Conservation (phyloP, 306 rosid species). For the Rosa multiflora region DNA sequence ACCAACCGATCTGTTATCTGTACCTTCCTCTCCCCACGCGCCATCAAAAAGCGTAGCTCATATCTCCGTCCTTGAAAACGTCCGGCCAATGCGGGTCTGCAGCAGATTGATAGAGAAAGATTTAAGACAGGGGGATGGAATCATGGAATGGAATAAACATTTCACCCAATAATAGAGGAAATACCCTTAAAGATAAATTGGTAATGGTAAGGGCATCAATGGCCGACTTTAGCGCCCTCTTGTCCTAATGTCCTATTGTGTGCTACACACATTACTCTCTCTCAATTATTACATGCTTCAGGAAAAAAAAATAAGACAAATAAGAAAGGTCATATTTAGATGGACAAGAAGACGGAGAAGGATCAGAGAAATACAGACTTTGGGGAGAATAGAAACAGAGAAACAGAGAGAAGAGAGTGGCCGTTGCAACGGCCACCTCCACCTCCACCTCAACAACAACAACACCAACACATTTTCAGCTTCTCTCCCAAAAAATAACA, state of each 20-base stretch:
- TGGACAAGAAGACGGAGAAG: not conserved
- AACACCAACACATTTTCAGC: slow-evolving; percentile 19
- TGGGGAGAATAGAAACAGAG: not conserved
- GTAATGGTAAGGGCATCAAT: not conserved
- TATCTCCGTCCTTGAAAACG: not conserved
- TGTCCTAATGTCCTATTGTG: not conserved
- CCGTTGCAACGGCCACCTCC: slow-evolving; percentile 50
- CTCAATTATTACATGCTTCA: not conserved
- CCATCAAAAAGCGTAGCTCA: not conserved
- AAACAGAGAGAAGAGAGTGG: slow-evolving; percentile 26
- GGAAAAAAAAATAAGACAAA: not conserved
- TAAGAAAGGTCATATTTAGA: slow-evolving; percentile 4
- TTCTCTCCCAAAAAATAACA: not conserved
- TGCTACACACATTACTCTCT: not conserved
- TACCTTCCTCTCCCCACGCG: not conserved
- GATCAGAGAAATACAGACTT: not conserved
- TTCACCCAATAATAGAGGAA: not conserved
- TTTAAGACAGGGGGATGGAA: not conserved
- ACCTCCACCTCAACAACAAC: slow-evolving; percentile 18
- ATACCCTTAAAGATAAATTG: not conserved
- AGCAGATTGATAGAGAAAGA: not conserved
- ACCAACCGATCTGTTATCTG: not conserved
- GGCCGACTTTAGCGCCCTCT: slow-evolving; percentile 12
- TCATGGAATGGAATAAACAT: not conserved
- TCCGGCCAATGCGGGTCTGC: not conserved